phyloP scores from a whole-genome alignment of 2,329 filamentous ascomycete genomes.

The Aspergillus neoniger region DNA sequence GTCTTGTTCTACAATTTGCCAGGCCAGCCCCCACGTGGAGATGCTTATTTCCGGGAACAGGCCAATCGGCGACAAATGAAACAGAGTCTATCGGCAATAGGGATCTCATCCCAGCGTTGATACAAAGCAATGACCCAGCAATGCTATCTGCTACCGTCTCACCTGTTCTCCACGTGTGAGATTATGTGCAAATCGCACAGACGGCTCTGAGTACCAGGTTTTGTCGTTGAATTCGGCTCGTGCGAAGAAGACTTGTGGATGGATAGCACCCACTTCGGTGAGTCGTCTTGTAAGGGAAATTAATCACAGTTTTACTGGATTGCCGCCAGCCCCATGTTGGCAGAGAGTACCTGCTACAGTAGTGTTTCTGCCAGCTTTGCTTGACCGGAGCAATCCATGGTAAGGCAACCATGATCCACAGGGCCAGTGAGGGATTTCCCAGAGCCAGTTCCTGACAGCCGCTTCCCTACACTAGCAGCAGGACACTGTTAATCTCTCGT shows the following conservation, averaged over 20 bases:
- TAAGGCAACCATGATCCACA: neutral
- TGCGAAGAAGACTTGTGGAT: too few relatives aligned
- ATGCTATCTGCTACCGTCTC: neutral
- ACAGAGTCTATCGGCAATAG: neutral
- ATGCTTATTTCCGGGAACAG: neutral
- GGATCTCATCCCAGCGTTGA: neutral
- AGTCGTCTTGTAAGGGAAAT: too few relatives aligned
- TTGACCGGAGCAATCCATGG: neutral
- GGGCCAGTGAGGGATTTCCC: slow-evolving; percentile 1
- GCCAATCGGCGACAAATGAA: neutral
- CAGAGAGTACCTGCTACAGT: too few relatives aligned
- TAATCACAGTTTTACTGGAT: too few relatives aligned
- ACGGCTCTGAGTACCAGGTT: too few relatives aligned
- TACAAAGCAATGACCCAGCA: neutral
- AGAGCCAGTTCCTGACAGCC: neutral
- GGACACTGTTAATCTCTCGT: neutral
- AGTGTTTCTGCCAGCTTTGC: neutral
- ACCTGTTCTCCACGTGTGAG: neutral
- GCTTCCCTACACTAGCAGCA: neutral
- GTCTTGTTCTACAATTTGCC: too few relatives aligned
- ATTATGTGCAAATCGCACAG: neutral
- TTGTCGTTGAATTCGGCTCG: too few relatives aligned
- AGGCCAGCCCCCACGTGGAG: neutral
- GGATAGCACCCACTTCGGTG: too few relatives aligned
- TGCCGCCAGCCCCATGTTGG: too few relatives aligned